Evolutionary conservation across 2,329 filamentous ascomycete species (phyloP), one percentile per base, ranked within the genome.

Genomic region (Colletotrichum aenigma): DNA sequence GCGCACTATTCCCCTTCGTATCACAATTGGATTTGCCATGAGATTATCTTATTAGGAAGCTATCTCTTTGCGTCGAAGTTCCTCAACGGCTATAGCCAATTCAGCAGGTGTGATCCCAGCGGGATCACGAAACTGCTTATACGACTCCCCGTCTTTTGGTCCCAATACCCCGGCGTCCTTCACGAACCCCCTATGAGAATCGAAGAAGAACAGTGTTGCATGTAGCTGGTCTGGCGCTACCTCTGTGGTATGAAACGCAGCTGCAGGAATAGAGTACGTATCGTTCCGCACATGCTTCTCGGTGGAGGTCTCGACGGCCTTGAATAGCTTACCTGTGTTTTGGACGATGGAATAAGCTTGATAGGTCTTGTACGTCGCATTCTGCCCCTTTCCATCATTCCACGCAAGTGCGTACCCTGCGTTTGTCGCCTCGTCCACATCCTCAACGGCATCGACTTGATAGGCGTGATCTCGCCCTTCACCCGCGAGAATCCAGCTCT

Each of bases 401-500:
- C 83, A 84, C 24, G 66, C 72, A 1, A 84, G 71, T 1, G 66
- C 67, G 67, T 82, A 84, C 43, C 78, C 79, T 30, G 81, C 79
- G 69, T 84, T 82, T 26, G 82, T 84, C 1, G 82, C 82, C 4
- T 67, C 65, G 1, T 38, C 66, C 0, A 55, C 16, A 13, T 79
- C 69, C 1, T 72, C 60, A 16, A 76, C 79, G 1, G 72, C 71
- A 30, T 80, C 76, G 2, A 81, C 81, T 4, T 80, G 43, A 66
- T 82, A 85, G 10, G 75, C 73, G 60, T 80, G 79, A 71, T 85
- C 82, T 8, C n/a, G 77, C 3, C 81, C 83, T 67, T 82, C 74
- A 12, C 84, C 84, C 1, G 81, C 81, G 15, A 86, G 77, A 10
- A 85, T 79, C 83, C 84, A 86, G 71, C 83, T 84, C 72, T 84